Percentiles rank a stretch among this genome's conserved stretches.
Evolutionary conservation across 2,329 filamentous ascomycete species (phyloP).

Genomic region (Nothomitra cinnamomea): DNA sequence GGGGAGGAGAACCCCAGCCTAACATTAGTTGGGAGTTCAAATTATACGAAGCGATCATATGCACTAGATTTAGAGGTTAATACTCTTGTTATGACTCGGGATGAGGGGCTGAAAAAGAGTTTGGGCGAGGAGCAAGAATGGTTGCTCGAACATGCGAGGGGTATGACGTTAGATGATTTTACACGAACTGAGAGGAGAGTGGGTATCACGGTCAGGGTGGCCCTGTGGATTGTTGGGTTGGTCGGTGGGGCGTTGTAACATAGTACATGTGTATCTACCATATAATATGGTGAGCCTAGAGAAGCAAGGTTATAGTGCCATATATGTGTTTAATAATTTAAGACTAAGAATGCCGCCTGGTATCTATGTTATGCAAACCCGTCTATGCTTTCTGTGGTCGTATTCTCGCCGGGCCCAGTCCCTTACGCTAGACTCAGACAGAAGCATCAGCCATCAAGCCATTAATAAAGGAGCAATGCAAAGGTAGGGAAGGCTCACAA

Average conservation of each 20-base stretch:
- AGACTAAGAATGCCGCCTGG: not conserved
- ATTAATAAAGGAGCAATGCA: not conserved
- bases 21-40: conserved; percentile 77
- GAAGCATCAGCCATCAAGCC: not conserved
- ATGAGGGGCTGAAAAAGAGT: conserved; percentile 51
- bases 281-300: not conserved
- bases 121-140: conserved; percentile 67
- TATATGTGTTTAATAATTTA: not conserved
- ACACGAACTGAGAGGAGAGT: conserved; percentile 68
- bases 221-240: conserved; percentile 84
- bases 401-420: not conserved
- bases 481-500: conserved; percentile 22
- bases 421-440: not conserved
- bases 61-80: conserved; percentile 83
- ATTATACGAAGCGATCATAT: conserved; percentile 92
- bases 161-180: conserved; percentile 61
- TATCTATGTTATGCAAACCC: not conserved
- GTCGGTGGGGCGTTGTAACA: conserved; percentile 70
- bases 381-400: not conserved
- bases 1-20: conserved; percentile 39
- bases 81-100: conserved; percentile 65
- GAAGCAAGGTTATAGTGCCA: not conserved
- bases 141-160: conserved; percentile 56
- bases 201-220: conserved; percentile 64
- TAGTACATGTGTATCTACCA: not conserved